These are phyloP conservation scores for Schrenkiella parvula DNA, from an alignment of 345 rosid genomes.

Conservation along the genomic window DNA sequence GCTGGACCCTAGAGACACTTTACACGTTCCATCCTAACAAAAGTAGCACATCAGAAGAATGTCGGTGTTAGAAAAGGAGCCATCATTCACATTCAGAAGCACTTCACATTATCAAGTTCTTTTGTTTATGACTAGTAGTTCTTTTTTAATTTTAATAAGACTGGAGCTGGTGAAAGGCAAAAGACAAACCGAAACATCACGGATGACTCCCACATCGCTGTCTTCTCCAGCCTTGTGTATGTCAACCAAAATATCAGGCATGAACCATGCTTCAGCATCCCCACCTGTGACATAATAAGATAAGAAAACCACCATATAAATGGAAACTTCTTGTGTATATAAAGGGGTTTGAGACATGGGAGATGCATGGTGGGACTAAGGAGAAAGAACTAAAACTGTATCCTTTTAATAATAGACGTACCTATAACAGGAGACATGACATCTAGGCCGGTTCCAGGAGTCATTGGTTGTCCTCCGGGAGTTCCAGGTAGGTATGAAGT, in stretches of 20 bases:
- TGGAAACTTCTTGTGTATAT: neutral
- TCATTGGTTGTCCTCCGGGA: slow-evolving; percentile 99
- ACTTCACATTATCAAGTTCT: neutral
- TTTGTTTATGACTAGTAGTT: neutral
- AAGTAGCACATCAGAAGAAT: neutral
- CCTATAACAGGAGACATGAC: slow-evolving; percentile 90
- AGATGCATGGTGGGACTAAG: neutral
- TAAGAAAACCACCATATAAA: neutral
- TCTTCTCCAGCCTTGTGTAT: slow-evolving; percentile 66
- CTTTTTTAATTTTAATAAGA: neutral
- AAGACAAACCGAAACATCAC: slow-evolving; percentile 72
- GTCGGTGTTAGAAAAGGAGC: neutral
- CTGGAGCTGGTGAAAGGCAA: neutral
- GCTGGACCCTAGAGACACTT: slow-evolving; percentile 55
- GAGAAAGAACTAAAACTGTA: neutral
- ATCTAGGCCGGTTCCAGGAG: slow-evolving; percentile 82
- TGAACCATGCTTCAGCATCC: slow-evolving; percentile 74
- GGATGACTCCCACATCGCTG: slow-evolving; percentile 55
- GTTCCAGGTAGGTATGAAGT: slow-evolving; percentile 83
- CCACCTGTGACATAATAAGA: slow-evolving; percentile 48
- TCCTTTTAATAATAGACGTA: slow-evolving; percentile 18
- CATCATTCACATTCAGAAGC: neutral
- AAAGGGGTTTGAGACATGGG: neutral
- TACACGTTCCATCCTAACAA: slow-evolving; percentile 80
- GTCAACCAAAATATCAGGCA: slow-evolving; percentile 84